Conservation (phyloP, 305 asterid genomes). For the Petunia hybrid region DNA sequence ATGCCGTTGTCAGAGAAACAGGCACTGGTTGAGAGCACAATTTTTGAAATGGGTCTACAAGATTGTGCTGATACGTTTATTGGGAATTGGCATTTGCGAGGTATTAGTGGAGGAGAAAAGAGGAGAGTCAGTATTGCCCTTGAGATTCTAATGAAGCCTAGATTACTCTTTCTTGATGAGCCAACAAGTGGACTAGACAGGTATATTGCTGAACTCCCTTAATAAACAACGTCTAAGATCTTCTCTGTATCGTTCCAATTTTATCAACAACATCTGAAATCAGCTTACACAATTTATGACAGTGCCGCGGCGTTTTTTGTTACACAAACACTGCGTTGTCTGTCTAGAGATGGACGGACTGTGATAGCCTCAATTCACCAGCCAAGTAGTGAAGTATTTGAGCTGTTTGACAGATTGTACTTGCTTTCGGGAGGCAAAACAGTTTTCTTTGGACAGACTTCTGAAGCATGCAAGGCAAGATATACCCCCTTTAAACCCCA, state of each 20-base stretch:
- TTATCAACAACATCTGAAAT: no score
- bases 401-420: no score
- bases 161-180: constrained; percentile 93
- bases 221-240: no score
- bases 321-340: constrained; percentile 79
- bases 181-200: constrained; percentile 99
- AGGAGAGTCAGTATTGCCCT: constrained; percentile 94
- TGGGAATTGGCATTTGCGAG: constrained; percentile 96
- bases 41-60: constrained; percentile 94
- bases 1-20: constrained; percentile 87
- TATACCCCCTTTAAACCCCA: no score
- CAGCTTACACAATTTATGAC: no score
- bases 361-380: no score
- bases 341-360: constrained; percentile 75
- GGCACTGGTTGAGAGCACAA: constrained; percentile 84
- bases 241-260: no score
- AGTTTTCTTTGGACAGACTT: no score
- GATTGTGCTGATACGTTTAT: constrained; percentile 95
- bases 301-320: constrained; percentile 99
- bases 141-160: constrained; percentile 91
- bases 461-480: no score
- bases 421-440: no score
- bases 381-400: no score
- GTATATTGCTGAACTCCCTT: constrained; percentile 24
- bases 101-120: constrained; percentile 93